These are phyloP conservation scores for Fomitopsis schrenkii DNA, from an alignment of 1,284 basidiomycete species.

Conservation along the genomic window DNA sequence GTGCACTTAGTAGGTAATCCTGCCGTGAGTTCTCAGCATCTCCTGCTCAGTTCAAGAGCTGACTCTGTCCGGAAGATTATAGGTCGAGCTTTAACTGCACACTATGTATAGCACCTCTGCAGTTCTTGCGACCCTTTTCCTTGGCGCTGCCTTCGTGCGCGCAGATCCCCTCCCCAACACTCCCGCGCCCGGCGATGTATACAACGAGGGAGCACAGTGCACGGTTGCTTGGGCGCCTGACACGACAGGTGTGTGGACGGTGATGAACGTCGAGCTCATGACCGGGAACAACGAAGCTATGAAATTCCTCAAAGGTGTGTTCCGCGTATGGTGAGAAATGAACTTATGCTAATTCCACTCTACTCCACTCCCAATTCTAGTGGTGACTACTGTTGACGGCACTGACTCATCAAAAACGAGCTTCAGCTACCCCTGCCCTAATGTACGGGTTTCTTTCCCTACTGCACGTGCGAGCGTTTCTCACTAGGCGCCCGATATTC, in stretches of 20 bases:
- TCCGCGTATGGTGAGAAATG: background rate
- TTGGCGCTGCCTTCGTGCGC: constrained; percentile 33
- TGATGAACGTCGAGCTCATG: constrained; percentile 75
- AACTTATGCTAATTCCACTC: background rate
- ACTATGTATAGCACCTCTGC: constrained; percentile 39
- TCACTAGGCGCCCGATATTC: background rate
- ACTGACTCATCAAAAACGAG: constrained; percentile 37
- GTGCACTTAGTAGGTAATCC: background rate
- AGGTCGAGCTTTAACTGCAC: background rate
- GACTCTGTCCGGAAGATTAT: background rate
- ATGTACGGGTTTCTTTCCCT: constrained; percentile 32
- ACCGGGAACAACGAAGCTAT: constrained; percentile 72
- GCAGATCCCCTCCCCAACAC: constrained; percentile 52
- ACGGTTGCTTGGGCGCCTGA: constrained; percentile 53
- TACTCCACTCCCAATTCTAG: constrained; percentile 26
- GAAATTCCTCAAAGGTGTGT: constrained; percentile 59
- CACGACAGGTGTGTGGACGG: constrained; percentile 53
- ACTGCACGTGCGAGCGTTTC: background rate
- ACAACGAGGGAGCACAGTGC: constrained; percentile 52
- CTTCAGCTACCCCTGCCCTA: constrained; percentile 65
- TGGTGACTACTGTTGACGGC: constrained; percentile 63
- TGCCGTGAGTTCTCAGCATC: background rate
- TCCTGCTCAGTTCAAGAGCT: too few relatives aligned
- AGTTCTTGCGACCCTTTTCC: constrained; percentile 38
- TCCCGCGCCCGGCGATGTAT: constrained; percentile 46